Conservation (phyloP, 768 basidiomycete species). For the Trametes maxima region DNA sequence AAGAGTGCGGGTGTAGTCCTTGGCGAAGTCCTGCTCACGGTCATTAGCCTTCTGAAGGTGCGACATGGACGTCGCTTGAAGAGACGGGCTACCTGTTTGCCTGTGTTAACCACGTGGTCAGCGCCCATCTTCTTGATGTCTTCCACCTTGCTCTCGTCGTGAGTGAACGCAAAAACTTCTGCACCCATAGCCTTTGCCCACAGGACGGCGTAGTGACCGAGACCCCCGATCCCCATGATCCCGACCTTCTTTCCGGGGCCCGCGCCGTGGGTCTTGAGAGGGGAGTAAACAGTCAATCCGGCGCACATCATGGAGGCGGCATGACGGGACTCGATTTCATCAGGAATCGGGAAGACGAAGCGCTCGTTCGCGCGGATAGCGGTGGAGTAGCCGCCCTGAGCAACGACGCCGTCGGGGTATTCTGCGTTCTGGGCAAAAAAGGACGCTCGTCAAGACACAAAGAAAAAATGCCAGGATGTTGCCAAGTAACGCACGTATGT, state of each 20-base stretch:
- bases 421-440: constrained; percentile 32
- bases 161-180: constrained; percentile 60
- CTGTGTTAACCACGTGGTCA: constrained; percentile 51
- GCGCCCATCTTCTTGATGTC: constrained; percentile 64
- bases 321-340: constrained; percentile 49
- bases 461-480: background rate
- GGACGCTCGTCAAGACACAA: too few relatives aligned
- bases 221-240: constrained; percentile 65
- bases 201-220: constrained; percentile 45
- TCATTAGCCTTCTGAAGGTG: background rate
- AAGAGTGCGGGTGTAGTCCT: constrained; percentile 42
- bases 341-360: constrained; percentile 63
- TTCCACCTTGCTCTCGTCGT: constrained; percentile 51
- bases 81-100: constrained; percentile 15
- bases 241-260: constrained; percentile 69
- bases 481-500: constrained; percentile 45
- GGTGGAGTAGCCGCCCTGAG: constrained; percentile 49
- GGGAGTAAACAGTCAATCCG: constrained; percentile 65
- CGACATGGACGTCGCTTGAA: background rate
- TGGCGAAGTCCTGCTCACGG: constrained; percentile 39
- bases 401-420: constrained; percentile 44
- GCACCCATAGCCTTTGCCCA: constrained; percentile 59
- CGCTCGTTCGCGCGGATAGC: constrained; percentile 49
- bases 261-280: constrained; percentile 52
- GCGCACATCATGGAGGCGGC: constrained; percentile 69